Conservation (phyloP, 306 rosid species). For the Cyclanthera cordifolia region DNA sequence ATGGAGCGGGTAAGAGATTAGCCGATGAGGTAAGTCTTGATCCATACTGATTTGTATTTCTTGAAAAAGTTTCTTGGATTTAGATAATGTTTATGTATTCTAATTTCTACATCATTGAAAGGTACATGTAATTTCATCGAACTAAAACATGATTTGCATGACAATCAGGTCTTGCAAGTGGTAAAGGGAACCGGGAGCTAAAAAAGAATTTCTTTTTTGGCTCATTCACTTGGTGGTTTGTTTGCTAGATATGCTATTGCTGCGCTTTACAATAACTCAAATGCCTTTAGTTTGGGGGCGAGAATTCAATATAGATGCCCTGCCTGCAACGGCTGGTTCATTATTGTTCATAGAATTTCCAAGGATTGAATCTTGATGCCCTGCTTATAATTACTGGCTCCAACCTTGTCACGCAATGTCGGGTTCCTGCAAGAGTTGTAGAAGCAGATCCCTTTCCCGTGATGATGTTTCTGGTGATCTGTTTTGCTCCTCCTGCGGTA, state of each 20-base stretch:
- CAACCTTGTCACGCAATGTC: constrained; percentile 11
- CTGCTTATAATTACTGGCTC: too few species aligned
- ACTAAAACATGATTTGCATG: constrained; percentile 11
- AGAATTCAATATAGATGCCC: too few species aligned
- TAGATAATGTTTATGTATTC: not conserved
- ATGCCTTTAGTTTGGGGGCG: constrained; percentile 19
- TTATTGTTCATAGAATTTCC: too few species aligned
- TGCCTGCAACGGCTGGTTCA: too few species aligned
- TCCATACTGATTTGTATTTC: constrained; percentile 16
- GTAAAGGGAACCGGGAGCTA: constrained; percentile 57
- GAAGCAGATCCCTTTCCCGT: constrained; percentile 27
- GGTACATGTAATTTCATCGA: constrained; percentile 9
- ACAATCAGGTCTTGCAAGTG: constrained; percentile 58
- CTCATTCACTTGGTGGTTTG: constrained; percentile 95
- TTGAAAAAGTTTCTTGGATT: not conserved
- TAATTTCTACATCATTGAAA: constrained; percentile 8
- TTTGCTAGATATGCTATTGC: constrained; percentile 79
- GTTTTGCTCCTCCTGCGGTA: constrained; percentile 39
- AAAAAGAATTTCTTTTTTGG: constrained; percentile 77
- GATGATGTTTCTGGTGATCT: constrained; percentile 30
- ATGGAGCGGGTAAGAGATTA: constrained; percentile 85
- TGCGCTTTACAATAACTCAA: constrained; percentile 45
- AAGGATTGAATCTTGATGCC: too few species aligned
- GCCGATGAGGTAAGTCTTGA: constrained; percentile 75
- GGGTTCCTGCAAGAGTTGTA: constrained; percentile 25